These are phyloP conservation scores for Larix kaempferi DNA, from an alignment of 75 land plant genomes.

Conservation along the genomic window DNA sequence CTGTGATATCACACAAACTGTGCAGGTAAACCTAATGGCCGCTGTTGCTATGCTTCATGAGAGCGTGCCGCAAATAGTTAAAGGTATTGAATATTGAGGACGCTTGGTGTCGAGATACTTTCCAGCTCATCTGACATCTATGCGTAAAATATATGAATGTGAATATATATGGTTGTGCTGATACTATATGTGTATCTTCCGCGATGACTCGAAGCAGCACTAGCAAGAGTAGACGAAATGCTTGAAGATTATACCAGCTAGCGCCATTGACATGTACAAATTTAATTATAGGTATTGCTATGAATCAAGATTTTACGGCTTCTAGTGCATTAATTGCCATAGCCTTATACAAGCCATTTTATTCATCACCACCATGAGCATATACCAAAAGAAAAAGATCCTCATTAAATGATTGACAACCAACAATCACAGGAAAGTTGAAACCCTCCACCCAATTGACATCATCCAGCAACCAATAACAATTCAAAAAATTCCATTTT, in stretches of 20 bases:
- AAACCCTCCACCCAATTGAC: too few relatives aligned
- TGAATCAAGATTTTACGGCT: too few relatives aligned
- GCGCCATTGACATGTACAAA: too few relatives aligned
- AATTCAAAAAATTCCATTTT: too few relatives aligned
- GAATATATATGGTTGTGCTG: not conserved
- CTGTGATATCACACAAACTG: not conserved
- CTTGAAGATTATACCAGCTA: not conserved
- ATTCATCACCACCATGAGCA: too few relatives aligned
- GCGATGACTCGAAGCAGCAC: not conserved
- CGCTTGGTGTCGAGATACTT: constrained; percentile 4
- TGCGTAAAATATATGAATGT: not conserved
- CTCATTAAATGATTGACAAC: too few relatives aligned
- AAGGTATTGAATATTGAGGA: not conserved
- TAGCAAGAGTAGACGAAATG: not conserved
- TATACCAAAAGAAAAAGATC: too few relatives aligned
- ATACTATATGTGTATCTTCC: not conserved
- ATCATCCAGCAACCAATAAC: too few relatives aligned
- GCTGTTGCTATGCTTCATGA: not conserved
- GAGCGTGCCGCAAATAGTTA: constrained; percentile 3
- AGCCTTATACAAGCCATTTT: too few relatives aligned
- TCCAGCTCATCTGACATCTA: not conserved
- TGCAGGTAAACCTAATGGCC: constrained; percentile 1
- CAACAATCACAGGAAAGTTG: too few relatives aligned
- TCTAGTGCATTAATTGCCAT: too few relatives aligned
- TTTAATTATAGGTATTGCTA: too few relatives aligned